Evolutionary conservation across 805 yeast genomes (phyloP).

Genomic region (Candida krabiensis): DNA sequence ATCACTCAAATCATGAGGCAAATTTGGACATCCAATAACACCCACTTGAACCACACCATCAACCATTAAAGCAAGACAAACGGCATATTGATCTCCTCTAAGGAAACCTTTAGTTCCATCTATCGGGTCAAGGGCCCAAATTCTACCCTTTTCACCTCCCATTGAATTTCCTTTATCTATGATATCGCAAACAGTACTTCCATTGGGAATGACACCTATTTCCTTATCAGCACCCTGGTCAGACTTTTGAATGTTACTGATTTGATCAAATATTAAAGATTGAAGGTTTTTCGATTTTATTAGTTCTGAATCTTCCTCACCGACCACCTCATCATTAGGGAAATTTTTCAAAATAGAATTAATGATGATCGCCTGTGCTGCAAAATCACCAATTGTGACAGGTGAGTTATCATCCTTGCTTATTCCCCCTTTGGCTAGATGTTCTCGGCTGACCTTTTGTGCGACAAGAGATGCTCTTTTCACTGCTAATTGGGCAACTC

Average conservation of each 20-base stretch:
- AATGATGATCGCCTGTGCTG: constrained; percentile 91
- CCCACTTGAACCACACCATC: constrained; percentile 87
- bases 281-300: constrained; percentile 56
- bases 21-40: constrained; percentile 94
- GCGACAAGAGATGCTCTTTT: constrained; percentile 82
- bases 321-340: constrained; percentile 85
- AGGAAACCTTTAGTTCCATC: constrained; percentile 98
- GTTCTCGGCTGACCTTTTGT: constrained; percentile 56
- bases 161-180: constrained; percentile 78
- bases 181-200: constrained; percentile 54
- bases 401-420: constrained; percentile 90
- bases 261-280: constrained; percentile 57
- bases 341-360: constrained; percentile 77
- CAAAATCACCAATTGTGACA: constrained; percentile 94
- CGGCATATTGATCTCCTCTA: constrained; percentile 96
- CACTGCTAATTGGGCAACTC: constrained; percentile 86
- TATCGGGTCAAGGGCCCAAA: constrained; percentile 98
- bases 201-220: constrained; percentile 43
- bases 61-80: constrained; percentile 85
- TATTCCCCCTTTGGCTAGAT: constrained; percentile 51
- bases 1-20: constrained; percentile 51
- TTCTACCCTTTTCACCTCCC: constrained; percentile 79
- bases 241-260: constrained; percentile 49
- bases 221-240: constrained; percentile 35
- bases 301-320: constrained; percentile 85